These are phyloP conservation scores for Hymenoscyphus repandus DNA, from an alignment of 2,329 filamentous ascomycete species.

Conservation along the genomic window DNA sequence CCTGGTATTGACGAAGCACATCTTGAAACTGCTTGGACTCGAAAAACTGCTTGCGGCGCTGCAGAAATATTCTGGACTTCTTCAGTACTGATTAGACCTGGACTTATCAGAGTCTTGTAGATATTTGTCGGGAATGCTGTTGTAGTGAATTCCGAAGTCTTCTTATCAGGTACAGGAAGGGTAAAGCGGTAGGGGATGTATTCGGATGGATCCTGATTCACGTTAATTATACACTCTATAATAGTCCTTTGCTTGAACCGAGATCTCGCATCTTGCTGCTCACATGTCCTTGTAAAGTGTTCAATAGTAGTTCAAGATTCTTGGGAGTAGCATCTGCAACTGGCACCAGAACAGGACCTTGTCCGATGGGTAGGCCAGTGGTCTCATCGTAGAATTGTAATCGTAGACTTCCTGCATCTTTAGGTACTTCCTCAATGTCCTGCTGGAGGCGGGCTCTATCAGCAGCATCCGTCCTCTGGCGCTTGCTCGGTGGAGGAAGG, in stretches of 20 bases:
- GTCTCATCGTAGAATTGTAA: constrained; percentile 81
- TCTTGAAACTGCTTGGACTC: constrained; percentile 84
- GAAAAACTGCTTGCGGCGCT: constrained; percentile 86
- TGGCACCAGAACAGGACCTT: constrained; percentile 57
- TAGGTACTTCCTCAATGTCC: constrained; percentile 63
- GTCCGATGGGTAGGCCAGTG: constrained; percentile 70
- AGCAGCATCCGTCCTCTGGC: constrained; percentile 71
- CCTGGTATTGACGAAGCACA: constrained; percentile 85
- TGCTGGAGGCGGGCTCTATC: constrained; percentile 71
- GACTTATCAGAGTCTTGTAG: constrained; percentile 43
- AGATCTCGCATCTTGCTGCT: constrained; percentile 3
- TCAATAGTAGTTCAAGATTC: constrained; percentile 82
- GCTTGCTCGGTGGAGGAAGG: constrained; percentile 79
- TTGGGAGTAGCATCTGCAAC: constrained; percentile 81
- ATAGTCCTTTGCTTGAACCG: background rate
- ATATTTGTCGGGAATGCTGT: constrained; percentile 31
- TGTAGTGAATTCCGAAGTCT: constrained; percentile 35
- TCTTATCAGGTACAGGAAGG: constrained; percentile 40
- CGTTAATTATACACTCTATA: background rate
- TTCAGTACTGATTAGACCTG: constrained; percentile 31
- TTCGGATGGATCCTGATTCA: constrained; percentile 48
- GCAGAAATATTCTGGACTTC: constrained; percentile 45
- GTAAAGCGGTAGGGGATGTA: constrained; percentile 63
- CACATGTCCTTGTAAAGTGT: constrained; percentile 74
- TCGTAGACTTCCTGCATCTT: constrained; percentile 70